Evolutionary conservation across 495 filamentous ascomycete species (phyloP), one percentile per base, ranked within the genome.

Genomic region (Cercophora newfieldiana): DNA sequence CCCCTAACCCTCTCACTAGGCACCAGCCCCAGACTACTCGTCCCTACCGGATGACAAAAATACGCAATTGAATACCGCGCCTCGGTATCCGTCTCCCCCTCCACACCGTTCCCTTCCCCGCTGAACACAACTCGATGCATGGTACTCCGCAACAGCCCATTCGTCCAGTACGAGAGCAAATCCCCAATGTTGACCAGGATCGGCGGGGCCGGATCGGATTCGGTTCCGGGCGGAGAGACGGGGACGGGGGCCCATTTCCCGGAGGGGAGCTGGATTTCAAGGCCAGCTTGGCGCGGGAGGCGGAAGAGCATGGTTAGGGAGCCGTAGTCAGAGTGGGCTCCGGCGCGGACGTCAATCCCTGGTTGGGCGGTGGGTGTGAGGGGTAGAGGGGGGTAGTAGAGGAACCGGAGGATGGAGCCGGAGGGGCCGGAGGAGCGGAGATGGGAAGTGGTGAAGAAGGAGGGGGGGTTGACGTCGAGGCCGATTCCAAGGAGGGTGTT

Each of bases 101-200:
- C 80, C 7, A 74, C 74, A 1, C 44, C 47, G 6, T 37, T 59
- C 18, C 79, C 70, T 6, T 79, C 65, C 0, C 59, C 59, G 3
- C 62, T 88, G 59, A 96, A 96, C 14, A 96, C 86, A 21, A 99
- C 95, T 28, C 95, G 81, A 72, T 97, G 95, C 21, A 97, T 88
- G 0, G 95, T 97, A 54, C 87, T 91, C 67, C 90, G 88, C 44
- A 97, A 80, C 56, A 97, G 71, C 2, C 93, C 93, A 59, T 89
- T 87, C 1, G 95, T 97, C 95, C 95, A 99, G 71, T 96, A 93
- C 22, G 86, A 88, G 5, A 99, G 85, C 55, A 97, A 71, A 72
- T 99, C 95, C 2, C 94, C 95, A 31, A 97, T 94, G 71, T 98
- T 99, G 26, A 97, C 87, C 16, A 97, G 80, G 48, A 98, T 93